Conservation (phyloP, 345 rosid species). For the Syzygium aromaticum region DNA sequence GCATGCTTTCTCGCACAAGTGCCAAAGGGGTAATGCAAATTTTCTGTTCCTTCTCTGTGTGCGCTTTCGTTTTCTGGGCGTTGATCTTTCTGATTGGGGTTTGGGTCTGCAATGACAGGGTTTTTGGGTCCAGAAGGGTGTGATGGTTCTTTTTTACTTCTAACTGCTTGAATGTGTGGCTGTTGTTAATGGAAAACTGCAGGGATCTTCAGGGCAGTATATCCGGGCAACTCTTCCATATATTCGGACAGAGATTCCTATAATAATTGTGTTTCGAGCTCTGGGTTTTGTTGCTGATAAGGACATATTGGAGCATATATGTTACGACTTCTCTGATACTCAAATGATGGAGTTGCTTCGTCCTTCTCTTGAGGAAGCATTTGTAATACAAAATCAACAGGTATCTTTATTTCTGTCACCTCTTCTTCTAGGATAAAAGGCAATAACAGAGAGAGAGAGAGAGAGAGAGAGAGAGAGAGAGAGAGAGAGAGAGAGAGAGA, state of each 20-base stretch:
- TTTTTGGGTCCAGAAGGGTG: background rate
- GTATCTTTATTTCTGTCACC: constrained; percentile 8
- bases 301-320: constrained; percentile 89
- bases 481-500: background rate
- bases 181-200: constrained; percentile 7
- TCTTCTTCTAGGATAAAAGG: background rate
- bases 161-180: background rate
- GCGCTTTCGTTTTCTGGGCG: background rate
- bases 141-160: background rate
- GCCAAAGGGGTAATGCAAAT: constrained; percentile 77
- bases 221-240: constrained; percentile 96
- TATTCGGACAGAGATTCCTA: constrained; percentile 94
- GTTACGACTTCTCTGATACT: constrained; percentile 82
- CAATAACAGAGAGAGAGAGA: too few relatives aligned
- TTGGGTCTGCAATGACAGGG: background rate
- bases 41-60: background rate
- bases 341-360: constrained; percentile 98
- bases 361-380: constrained; percentile 96
- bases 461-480: too few relatives aligned
- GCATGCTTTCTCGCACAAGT: constrained; percentile 97
- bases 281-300: constrained; percentile 96
- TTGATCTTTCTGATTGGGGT: background rate
- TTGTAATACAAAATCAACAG: constrained; percentile 97
- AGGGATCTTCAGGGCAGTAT: constrained; percentile 97
- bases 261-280: constrained; percentile 94